Evolutionary conservation across 768 basidiomycete species (phyloP).

Genomic region (Tylopilus subfusipes): DNA sequence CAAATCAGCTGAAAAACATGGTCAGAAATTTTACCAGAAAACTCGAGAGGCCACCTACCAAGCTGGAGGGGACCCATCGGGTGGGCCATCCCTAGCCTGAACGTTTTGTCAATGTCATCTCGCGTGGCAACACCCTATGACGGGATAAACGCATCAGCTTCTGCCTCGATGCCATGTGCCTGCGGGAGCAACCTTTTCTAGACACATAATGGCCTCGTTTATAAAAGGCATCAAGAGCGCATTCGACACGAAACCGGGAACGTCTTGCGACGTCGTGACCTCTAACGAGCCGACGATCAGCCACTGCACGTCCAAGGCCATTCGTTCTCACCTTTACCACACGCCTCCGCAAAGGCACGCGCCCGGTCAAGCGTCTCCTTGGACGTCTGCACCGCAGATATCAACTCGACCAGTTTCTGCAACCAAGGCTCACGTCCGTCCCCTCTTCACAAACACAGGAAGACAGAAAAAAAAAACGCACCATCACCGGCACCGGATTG

Average conservation of each 20-base stretch:
- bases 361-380: conserved; percentile 71
- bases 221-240: conserved; percentile 96
- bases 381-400: conserved; percentile 89
- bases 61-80: conserved; percentile 94
- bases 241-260: conserved; percentile 94
- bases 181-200: conserved; percentile 65
- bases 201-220: conserved; percentile 93
- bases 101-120: conserved; percentile 93
- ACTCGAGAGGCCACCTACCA: conserved; percentile 38
- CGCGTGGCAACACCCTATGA: conserved; percentile 81
- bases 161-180: background rate
- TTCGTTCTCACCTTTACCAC: conserved; percentile 68
- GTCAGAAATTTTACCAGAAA: background rate
- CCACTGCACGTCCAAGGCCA: background rate
- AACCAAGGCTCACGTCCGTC: background rate
- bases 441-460: background rate
- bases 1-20: conserved; percentile 27
- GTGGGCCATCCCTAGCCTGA: conserved; percentile 90
- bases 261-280: conserved; percentile 87
- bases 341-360: conserved; percentile 77
- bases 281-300: conserved; percentile 43
- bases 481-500: conserved; percentile 97
- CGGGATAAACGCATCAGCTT: background rate
- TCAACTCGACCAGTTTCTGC: conserved; percentile 92
- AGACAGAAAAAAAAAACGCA: conserved; percentile 30